Conservation (phyloP, 352 stramenopile genomes). For the Phytophthora nicotianae region DNA sequence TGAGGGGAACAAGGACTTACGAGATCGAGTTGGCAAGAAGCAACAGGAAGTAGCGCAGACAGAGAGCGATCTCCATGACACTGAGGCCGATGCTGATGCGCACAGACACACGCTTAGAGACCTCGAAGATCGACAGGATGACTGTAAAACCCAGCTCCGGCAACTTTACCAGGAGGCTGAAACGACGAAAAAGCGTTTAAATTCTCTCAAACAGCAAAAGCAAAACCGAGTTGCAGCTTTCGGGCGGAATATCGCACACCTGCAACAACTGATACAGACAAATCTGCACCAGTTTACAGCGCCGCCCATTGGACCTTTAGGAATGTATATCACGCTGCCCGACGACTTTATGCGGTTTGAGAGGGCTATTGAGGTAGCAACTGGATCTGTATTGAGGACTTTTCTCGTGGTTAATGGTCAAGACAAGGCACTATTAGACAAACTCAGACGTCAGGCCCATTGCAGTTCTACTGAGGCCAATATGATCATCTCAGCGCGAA, state of each 20-base stretch:
- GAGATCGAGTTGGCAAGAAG: constrained; percentile 56
- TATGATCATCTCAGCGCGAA: constrained; percentile 80
- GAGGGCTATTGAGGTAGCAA: constrained; percentile 72
- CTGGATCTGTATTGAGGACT: constrained; percentile 74
- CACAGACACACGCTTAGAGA: constrained; percentile 26
- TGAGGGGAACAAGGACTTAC: constrained; percentile 67
- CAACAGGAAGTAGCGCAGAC: constrained; percentile 47
- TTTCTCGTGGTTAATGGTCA: constrained; percentile 79
- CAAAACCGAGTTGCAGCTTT: constrained; percentile 68
- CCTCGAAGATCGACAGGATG: constrained; percentile 58
- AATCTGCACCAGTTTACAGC: constrained; percentile 67
- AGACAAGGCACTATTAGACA: constrained; percentile 78
- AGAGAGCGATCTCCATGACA: constrained; percentile 45
- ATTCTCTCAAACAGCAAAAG: constrained; percentile 34
- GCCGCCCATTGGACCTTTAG: constrained; percentile 75
- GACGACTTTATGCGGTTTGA: constrained; percentile 72
- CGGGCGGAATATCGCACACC: constrained; percentile 64
- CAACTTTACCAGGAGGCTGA: not conserved
- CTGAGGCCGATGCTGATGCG: constrained; percentile 34
- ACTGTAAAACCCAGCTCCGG: constrained; percentile 24
- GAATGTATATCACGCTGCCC: constrained; percentile 74
- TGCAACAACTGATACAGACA: constrained; percentile 79
- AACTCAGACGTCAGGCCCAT: constrained; percentile 71
- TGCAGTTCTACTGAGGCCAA: constrained; percentile 74
- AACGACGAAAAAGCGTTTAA: not conserved